A percentile compares a stretch with the other conserved stretches of the same genome.
Conservation (phyloP, 2,329 filamentous ascomycete genomes). For the Xylariaceae sp. region DNA sequence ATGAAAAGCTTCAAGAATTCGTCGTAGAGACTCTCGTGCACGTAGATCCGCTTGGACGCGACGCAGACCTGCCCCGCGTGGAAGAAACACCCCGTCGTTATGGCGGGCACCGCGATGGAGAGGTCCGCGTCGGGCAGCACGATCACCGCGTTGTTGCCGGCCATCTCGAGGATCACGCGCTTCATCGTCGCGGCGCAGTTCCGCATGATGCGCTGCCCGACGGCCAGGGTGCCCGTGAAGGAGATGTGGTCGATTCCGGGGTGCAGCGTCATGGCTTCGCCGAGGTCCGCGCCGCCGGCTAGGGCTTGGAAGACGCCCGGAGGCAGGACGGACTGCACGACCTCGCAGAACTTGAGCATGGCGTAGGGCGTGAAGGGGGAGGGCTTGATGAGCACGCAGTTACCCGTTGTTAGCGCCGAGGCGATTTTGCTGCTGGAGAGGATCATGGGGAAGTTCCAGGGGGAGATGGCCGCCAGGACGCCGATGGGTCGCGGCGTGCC, state of each 20-base stretch:
- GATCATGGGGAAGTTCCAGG: slow-evolving; percentile 56
- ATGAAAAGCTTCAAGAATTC: slow-evolving; percentile 44
- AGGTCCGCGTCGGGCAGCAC: slow-evolving; percentile 51
- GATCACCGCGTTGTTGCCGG: slow-evolving; percentile 54
- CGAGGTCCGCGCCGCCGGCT: slow-evolving; percentile 51
- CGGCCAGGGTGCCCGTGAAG: slow-evolving; percentile 54
- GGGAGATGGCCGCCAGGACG: slow-evolving; percentile 52
- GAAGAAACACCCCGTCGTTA: slow-evolving; percentile 46
- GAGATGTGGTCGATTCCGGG: slow-evolving; percentile 52
- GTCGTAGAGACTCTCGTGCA: slow-evolving; percentile 58
- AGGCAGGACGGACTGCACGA: slow-evolving; percentile 46
- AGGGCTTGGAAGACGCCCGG: slow-evolving; percentile 54
- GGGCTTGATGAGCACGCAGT: slow-evolving; percentile 54
- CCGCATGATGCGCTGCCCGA: slow-evolving; percentile 47
- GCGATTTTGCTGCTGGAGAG: slow-evolving; percentile 48
- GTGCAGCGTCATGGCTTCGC: slow-evolving; percentile 51
- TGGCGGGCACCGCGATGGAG: slow-evolving; percentile 38
- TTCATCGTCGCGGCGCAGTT: slow-evolving; percentile 50
- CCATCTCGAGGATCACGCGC: slow-evolving; percentile 49
- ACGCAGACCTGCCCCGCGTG: slow-evolving; percentile 55
- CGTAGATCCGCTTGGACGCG: slow-evolving; percentile 55
- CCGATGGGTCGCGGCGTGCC: slow-evolving; percentile 45
- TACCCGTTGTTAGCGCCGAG: slow-evolving; percentile 49
- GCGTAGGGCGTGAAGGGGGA: slow-evolving; percentile 54
- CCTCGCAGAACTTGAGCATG: slow-evolving; percentile 49